Conservation (phyloP, 2,329 filamentous ascomycete species). For the Alternaria tenuissima region DNA sequence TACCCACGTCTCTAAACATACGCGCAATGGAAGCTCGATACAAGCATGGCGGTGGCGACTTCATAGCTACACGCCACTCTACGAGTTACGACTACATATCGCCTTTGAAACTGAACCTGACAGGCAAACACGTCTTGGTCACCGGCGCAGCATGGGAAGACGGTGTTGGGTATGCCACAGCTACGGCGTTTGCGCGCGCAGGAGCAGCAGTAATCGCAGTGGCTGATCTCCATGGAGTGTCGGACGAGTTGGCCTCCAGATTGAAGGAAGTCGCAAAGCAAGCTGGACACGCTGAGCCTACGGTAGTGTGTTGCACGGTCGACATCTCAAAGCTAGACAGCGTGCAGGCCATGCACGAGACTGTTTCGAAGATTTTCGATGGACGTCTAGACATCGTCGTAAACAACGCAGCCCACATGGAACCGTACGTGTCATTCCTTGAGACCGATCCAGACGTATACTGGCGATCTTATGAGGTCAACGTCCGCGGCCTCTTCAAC, state of each 20-base stretch:
- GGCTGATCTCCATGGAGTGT: conserved; percentile 8
- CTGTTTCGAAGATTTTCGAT: not conserved
- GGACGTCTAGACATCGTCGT: conserved; percentile 54
- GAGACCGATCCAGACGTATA: conserved; percentile 49
- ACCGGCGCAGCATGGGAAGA: conserved; percentile 20
- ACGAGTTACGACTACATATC: conserved; percentile 22
- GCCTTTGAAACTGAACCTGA: conserved; percentile 12
- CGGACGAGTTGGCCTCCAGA: conserved; percentile 12
- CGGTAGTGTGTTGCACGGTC: conserved; percentile 9
- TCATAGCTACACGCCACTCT: conserved; percentile 11
- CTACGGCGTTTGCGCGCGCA: conserved; percentile 18
- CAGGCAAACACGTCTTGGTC: conserved; percentile 15
- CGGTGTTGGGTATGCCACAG: conserved; percentile 21
- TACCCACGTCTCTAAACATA: not conserved
- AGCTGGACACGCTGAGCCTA: conserved; percentile 14
- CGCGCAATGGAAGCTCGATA: not conserved
- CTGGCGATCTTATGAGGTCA: conserved; percentile 57
- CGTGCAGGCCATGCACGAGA: not conserved
- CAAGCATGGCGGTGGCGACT: conserved; percentile 2
- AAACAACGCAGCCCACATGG: conserved; percentile 56
- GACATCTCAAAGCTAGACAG: conserved; percentile 12
- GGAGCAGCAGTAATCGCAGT: conserved; percentile 16
- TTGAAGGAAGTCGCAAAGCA: conserved; percentile 11
- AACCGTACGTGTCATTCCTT: conserved; percentile 36
- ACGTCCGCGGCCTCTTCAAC: conserved; percentile 58